Percentiles rank a stretch among this genome's conserved stretches.
Evolutionary conservation across 345 rosid genomes (phyloP).

Genomic region (Populus euphratica): DNA sequence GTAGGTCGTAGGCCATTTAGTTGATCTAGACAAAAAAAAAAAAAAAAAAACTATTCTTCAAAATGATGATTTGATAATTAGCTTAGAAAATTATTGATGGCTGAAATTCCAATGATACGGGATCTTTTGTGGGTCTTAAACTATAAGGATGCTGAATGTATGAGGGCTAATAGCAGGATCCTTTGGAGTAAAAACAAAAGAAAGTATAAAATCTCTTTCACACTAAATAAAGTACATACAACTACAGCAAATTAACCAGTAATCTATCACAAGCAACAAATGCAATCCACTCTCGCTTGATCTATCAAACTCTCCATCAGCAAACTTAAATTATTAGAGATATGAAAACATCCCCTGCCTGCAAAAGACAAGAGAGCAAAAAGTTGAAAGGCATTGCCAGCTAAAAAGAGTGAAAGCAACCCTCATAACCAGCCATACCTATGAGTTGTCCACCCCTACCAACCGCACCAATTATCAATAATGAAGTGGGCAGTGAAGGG

Average conservation of each 20-base stretch:
- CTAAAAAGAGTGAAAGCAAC: neutral
- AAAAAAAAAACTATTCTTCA: too few species aligned
- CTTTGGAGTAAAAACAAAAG: neutral
- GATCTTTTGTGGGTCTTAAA: neutral
- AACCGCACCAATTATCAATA: neutral
- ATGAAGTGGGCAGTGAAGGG: neutral
- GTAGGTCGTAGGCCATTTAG: too few species aligned
- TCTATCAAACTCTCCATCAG: neutral
- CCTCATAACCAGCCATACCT: neutral
- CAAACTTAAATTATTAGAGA: neutral
- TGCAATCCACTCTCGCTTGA: neutral
- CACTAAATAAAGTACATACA: neutral
- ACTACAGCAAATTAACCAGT: neutral
- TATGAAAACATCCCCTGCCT: neutral
- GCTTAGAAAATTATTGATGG: too few species aligned
- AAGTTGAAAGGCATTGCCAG: neutral
- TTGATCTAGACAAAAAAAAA: too few species aligned
- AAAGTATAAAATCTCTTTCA: neutral
- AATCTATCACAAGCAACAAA: neutral
- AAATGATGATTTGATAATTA: neutral
- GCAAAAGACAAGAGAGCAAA: neutral
- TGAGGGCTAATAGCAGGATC: neutral
- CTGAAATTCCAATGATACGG: too few species aligned
- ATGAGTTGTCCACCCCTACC: neutral
- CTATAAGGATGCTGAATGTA: neutral